Conservation (phyloP, 768 basidiomycete genomes). For the Asterophora lycoperdoides region DNA sequence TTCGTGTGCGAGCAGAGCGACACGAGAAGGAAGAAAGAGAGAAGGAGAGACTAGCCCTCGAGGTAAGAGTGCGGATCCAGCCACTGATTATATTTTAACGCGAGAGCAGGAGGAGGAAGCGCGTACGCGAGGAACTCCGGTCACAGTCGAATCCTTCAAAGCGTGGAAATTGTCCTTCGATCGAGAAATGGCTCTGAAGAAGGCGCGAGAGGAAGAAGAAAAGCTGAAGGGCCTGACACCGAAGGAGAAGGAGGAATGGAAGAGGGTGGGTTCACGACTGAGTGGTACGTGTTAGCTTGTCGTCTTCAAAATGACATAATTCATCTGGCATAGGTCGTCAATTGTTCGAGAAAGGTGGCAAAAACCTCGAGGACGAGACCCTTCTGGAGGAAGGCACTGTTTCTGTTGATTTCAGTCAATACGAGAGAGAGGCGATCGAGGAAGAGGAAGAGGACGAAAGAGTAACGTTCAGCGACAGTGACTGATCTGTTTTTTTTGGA, state of each 20-base stretch:
- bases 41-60: conserved; percentile 66
- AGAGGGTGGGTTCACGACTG: conserved; percentile 53
- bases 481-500: conserved; percentile 37
- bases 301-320: not conserved
- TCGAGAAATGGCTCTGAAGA: conserved; percentile 55
- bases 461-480: conserved; percentile 83
- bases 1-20: conserved; percentile 54
- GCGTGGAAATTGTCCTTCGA: conserved; percentile 83
- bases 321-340: conserved; percentile 65
- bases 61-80: conserved; percentile 43
- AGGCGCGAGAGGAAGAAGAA: conserved; percentile 72
- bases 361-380: conserved; percentile 72
- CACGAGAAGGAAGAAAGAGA: conserved; percentile 63
- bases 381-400: conserved; percentile 82
- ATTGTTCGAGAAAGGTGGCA: conserved; percentile 78
- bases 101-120: conserved; percentile 74
- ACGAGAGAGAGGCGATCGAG: conserved; percentile 61
- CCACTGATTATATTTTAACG: not conserved
- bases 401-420: conserved; percentile 87
- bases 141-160: conserved; percentile 77
- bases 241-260: conserved; percentile 86
- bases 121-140: conserved; percentile 86
- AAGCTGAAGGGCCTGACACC: conserved; percentile 59
- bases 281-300: conserved; percentile 50
- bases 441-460: conserved; percentile 68